These are phyloP conservation scores for Neurospora sp. DNA, from an alignment of 495 filamentous ascomycete genomes.

Conservation along the genomic window DNA sequence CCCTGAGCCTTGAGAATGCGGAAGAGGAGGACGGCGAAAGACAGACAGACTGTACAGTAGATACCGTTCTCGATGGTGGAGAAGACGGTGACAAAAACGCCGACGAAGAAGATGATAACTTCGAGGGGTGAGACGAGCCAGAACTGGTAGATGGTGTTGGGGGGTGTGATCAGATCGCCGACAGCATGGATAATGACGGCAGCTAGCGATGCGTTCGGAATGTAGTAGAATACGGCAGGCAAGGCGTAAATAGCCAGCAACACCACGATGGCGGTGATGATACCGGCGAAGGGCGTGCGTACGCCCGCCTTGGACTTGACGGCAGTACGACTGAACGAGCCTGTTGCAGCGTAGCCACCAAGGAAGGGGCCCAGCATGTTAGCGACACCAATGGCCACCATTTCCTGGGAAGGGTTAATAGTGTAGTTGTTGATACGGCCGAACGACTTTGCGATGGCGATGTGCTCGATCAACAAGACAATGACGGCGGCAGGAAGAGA, in stretches of 20 bases:
- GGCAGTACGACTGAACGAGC: slow-evolving; percentile 93
- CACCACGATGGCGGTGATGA: slow-evolving; percentile 82
- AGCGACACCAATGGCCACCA: slow-evolving; percentile 87
- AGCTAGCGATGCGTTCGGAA: slow-evolving; percentile 74
- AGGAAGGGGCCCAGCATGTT: slow-evolving; percentile 92
- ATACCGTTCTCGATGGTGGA: slow-evolving; percentile 83
- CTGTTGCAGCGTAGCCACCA: slow-evolving; percentile 87
- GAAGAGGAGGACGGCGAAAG: slow-evolving; percentile 72
- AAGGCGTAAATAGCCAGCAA: slow-evolving; percentile 92
- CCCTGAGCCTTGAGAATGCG: slow-evolving; percentile 77
- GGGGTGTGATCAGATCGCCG: slow-evolving; percentile 86
- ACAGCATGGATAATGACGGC: slow-evolving; percentile 98
- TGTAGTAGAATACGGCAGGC: slow-evolving; percentile 89
- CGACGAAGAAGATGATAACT: slow-evolving; percentile 86
- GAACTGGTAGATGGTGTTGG: slow-evolving; percentile 91
- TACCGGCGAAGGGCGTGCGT: slow-evolving; percentile 81
- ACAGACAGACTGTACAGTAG: slow-evolving; percentile 72
- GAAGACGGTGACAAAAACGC: slow-evolving; percentile 87
- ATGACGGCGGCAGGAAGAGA: slow-evolving; percentile 53
- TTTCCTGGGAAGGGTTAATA: slow-evolving; percentile 95
- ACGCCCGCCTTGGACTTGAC: slow-evolving; percentile 98
- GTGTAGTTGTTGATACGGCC: slow-evolving; percentile 95
- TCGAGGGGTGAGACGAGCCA: slow-evolving; percentile 89
- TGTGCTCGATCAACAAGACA: slow-evolving; percentile 90
- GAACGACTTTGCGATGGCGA: slow-evolving; percentile 97